Evolutionary conservation across 306 rosid species (phyloP), one percentile per base, ranked within the genome.

Genomic region (Pueraria montana): DNA sequence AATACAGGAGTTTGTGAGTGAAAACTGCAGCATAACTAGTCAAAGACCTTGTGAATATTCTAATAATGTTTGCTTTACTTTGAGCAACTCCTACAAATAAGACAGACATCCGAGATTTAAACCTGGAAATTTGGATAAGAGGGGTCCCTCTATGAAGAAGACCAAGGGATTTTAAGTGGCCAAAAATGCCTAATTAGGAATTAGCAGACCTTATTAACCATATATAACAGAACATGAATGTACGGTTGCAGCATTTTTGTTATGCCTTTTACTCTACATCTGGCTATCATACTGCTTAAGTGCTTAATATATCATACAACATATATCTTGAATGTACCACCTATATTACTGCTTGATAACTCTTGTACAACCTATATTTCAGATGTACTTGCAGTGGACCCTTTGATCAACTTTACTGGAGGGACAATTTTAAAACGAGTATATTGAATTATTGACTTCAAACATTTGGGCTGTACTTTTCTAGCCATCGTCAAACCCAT

Each of bases 401-500:
- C 24, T 55, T 8, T 24, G 61, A 70, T 65, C 9, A 61, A 18
- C 56, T 36, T 50, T 84, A 53, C 72, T 79, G 27, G 36, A 52
- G 1, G 72, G 5, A 20, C 69, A 2, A 13, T 49, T 13, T 46
- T 38, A 14, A 75, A 69, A 68, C 32, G 58, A 74, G 68, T 21
- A 56, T 42, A 26, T 24, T 64, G 67, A 55, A 69, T 36, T 14
- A 63, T 27, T 53, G 81, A 79, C 81, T 79, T 83, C 66, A 78
- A 67, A 80, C 58, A 6, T 65, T 65, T 84, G 50, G 73, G 79
- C 59, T 74, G 42, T 36, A 7, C 9, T 72, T 84, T 78, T 72
- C n/a, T n/a, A 49, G 16, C 63, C 80, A 12, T 42, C 1, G 53
- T 43, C 27, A 49, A 50, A 1, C 10, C 11, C 75, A 21, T 80